phyloP scores from a whole-genome alignment of 371 early-diverging fungal genomes.

The Massospora cicadina region DNA sequence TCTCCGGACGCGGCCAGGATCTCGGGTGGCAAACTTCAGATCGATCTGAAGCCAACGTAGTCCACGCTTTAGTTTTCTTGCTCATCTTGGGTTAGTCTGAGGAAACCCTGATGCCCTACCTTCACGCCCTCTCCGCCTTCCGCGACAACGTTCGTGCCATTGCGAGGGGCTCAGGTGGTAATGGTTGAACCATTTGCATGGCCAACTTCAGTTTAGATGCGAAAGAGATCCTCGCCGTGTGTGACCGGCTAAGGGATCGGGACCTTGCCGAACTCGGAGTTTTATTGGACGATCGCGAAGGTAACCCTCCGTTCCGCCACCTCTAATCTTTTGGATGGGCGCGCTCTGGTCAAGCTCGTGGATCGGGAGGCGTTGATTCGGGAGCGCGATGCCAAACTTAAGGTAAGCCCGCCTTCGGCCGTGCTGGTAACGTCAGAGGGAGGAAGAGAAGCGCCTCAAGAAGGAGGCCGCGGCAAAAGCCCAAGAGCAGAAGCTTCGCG shows the following conservation, averaged over 20 bases:
- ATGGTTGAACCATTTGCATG: neutral
- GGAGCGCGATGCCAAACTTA: constrained; percentile 36
- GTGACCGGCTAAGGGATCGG: constrained; percentile 76
- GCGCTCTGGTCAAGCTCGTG: constrained; percentile 77
- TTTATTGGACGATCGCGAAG: constrained; percentile 78
- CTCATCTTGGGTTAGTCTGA: constrained; percentile 23
- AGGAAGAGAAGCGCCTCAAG: constrained; percentile 39
- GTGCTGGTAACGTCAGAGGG: constrained; percentile 26
- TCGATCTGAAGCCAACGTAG: constrained; percentile 20
- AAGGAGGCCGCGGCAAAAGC: constrained; percentile 44
- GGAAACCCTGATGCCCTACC: constrained; percentile 59
- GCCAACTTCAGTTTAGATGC: constrained; percentile 11
- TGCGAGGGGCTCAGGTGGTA: constrained; percentile 30
- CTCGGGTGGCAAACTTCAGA: constrained; percentile 29
- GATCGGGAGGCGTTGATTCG: constrained; percentile 49
- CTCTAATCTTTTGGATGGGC: constrained; percentile 34
- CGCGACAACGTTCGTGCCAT: constrained; percentile 68
- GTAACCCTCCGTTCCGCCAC: constrained; percentile 12
- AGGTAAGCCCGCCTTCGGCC: neutral
- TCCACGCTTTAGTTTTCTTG: constrained; percentile 3
- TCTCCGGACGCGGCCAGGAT: constrained; percentile 31
- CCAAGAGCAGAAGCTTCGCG: constrained; percentile 41
- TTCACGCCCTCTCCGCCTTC: constrained; percentile 61
- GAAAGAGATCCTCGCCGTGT: constrained; percentile 47
- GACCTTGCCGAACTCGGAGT: constrained; percentile 75